A percentile compares a stretch with the other conserved stretches of the same genome.
Conservation (phyloP, 148 eudicot species). For the Camellia lanceoleosa region DNA sequence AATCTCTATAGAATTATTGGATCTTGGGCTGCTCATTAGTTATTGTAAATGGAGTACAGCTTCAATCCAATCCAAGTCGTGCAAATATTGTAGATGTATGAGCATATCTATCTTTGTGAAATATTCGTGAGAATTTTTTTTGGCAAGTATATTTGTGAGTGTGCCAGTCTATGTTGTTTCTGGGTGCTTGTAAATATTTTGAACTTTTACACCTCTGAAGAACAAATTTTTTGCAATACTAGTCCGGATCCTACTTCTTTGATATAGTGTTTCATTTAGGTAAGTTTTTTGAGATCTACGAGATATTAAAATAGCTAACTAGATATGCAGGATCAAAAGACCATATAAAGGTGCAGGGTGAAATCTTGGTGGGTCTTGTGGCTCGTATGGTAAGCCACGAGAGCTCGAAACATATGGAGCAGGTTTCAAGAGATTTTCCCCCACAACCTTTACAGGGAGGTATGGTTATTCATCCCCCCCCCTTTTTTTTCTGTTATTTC, state of each 20-base stretch:
- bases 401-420: conserved; percentile 77
- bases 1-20: too few species aligned
- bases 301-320: background rate
- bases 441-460: conserved; percentile 58
- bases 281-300: background rate
- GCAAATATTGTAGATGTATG: background rate
- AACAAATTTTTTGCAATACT: background rate
- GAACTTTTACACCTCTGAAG: background rate
- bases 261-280: background rate
- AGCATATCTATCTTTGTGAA: background rate
- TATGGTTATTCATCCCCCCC: conserved; percentile 27
- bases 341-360: conserved; percentile 83
- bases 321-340: conserved; percentile 66
- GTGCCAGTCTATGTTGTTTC: background rate
- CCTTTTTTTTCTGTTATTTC: background rate
- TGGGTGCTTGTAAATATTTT: too few species aligned
- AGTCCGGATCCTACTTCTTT: background rate
- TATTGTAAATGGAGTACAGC: too few species aligned
- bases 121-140: background rate
- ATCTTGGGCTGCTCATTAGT: too few species aligned
- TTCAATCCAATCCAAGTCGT: too few species aligned
- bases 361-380: conserved; percentile 96
- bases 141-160: background rate
- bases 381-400: conserved; percentile 85
- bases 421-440: conserved; percentile 60